Base-by-base conservation (phyloP, 2,329 filamentous ascomycete genomes). In the Trichoderma simmonsii region DNA sequence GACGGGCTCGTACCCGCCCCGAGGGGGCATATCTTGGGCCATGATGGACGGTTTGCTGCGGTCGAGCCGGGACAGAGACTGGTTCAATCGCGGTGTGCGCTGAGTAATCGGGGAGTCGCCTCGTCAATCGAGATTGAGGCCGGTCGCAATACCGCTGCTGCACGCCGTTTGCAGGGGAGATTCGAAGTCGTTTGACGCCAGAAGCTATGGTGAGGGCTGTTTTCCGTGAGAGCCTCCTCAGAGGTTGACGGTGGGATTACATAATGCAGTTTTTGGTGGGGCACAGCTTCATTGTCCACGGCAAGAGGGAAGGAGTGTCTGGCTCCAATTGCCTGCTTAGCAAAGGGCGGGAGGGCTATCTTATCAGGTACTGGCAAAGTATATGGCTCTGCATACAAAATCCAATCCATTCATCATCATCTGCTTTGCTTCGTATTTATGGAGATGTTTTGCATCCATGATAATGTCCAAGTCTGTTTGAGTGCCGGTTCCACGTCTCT, bases 21-120 rank as follows among this genome's bases (percentile, higher is more conserved):
- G 83, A 78, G 96, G 96, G 86, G 96, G 96, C 90, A 99, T 93
- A 88, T 99, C 96, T 89, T 98, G 95, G 86, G 93, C 91, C 95
- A 98, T 98, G 80, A 76, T 91, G 86, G 82, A 79, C 80, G 71
- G 73, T 71, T 71, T 36, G 69, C 74, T 71, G 75, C 71, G 69
- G 71, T 72, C 72, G 75, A 68, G 21, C 51, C 36, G 39, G 61
- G 71, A 66, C 43, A 11, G 43, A 36, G 15, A 28, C 30, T 3
- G 70, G 36, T 56, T 69, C 72, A 73, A 72, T 73, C 70, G 69
- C 61, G 21, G 36, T 60, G 28, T 28, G 60, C 21, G n/a, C 39
- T 34, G 60, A 70, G 21, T 26, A 36, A 15, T 54, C 30, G 43
- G 3, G 39, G 39, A 54, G 57, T 62, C 57, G 67, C 39, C 43